Evolutionary conservation across 1,284 basidiomycete genomes (phyloP), one percentile per base, ranked within the genome.

Genomic region (Naganishia sp.): DNA sequence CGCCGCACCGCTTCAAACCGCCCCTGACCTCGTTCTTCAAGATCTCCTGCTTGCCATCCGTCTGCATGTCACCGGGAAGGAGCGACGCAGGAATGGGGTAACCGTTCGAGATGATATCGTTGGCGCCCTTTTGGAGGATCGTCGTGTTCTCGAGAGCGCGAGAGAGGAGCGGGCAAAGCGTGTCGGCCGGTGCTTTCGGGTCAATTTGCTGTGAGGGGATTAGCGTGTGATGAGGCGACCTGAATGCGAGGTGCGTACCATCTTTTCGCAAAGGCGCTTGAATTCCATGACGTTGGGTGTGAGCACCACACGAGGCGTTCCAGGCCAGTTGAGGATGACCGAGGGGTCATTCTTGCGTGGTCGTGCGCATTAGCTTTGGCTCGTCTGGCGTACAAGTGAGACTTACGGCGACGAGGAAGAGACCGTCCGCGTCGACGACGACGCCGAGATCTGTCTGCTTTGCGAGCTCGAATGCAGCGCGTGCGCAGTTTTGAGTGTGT

Each of bases 241-340:
- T 21, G 18, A 6, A 1, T 28, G 28, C n/a, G n/a, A 5, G 21
- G 18, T n/a, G 42, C 85, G 67, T 61, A 87, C 91, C 58, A 90
- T 80, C 67, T 85, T 84, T 65, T 92, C 86, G 68, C 87, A 88
- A 32, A 99, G 79, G 13, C 94, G 83, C 72, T 87, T 87, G 79
- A 99, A 98, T 77, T 99, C 95, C 69, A 92, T 90, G 13, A 96
- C 86, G 72, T 99, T 99, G 0, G 96, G 95, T 0, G 96, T 99
- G 49, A 98, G 80, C 32, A 80, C 72, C 11, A 80, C 69, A 7
- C 79, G 67, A 11, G 75, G 74, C 2, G 73, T 71, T 21, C 78
- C 79, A 0, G 72, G 72, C 77, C 78, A 79, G 0, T 92, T 92
- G 70, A 84, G 83, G 63, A 99, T 86, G 52, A 92, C 77, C 7